Evolutionary conservation across 2,329 filamentous ascomycete genomes (phyloP), one percentile per base, ranked within the genome.

Genomic region (Ceratocystis diversiconidia): DNA sequence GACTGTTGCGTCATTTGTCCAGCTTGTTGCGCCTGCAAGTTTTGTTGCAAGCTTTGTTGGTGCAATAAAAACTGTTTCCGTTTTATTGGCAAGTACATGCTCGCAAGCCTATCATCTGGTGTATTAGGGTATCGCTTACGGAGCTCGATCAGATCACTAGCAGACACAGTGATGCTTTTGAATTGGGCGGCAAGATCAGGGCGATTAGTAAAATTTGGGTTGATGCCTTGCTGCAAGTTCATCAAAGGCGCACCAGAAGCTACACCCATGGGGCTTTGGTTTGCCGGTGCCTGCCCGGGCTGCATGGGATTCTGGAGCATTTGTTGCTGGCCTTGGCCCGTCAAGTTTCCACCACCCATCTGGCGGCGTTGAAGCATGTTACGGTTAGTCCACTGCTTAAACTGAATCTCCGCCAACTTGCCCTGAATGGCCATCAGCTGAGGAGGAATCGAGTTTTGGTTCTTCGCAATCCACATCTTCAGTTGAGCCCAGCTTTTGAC

Each of bases 401-500:
- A 70, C 52, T 73, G 71, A 50, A 71, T 70, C 28, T 73, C 74
- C 2, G 70, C 22, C 3, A 65, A n/a, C 41, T 64, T 65, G n/a
- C 59, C 41, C 30, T 62, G 63, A 3, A n/a, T 48, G 22, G 67
- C 64, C 61, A 63, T 67, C 17, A 67, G 63, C 28, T 67, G 63
- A 8, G 68, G 57, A 22, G 69, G 25, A 12, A 61, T 15, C 64
- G 64, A 73, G 75, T 61, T 76, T 77, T 62, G 75, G 73, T 8
- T 68, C 68, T 3, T 79, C 69, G 76, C 6, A 10, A 62, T 62
- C 60, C 77, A 80, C 1, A 69, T 66, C 69, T 78, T 79, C 10
- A 81, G 71, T 2, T 80, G 77, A 17, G 73, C 72, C 79, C 79
- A 82, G 68, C 78, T 81, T 71, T 79, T 79, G 4, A 79, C 70